phyloP scores from a whole-genome alignment of 768 basidiomycete species.

The Serendipita sp. region DNA sequence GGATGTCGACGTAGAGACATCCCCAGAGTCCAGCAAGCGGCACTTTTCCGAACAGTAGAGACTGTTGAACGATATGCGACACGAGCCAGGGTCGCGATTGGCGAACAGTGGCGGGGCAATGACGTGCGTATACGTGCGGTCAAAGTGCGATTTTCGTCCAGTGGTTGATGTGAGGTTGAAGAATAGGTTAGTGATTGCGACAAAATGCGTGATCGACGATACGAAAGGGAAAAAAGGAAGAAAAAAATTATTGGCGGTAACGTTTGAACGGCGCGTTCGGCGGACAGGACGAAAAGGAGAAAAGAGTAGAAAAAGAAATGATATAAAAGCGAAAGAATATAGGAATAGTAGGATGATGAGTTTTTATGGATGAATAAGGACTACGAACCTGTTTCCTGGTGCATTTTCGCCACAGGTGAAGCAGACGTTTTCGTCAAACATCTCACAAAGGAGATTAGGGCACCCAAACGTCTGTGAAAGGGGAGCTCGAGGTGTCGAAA shows the following conservation, averaged over 20 bases:
- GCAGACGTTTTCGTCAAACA: conserved; percentile 64
- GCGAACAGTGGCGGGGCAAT: background rate
- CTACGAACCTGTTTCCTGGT: conserved; percentile 38
- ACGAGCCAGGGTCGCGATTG: background rate
- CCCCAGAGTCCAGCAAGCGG: background rate
- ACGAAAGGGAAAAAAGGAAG: background rate
- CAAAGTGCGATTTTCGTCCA: too few species aligned
- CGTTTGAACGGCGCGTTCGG: background rate
- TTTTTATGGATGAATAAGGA: background rate
- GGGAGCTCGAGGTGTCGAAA: background rate
- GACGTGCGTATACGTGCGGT: background rate
- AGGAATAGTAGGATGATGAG: background rate
- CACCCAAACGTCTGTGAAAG: background rate
- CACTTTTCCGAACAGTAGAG: background rate
- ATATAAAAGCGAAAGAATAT: background rate
- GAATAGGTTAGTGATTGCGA: background rate
- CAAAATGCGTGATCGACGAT: background rate
- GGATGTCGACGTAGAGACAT: background rate
- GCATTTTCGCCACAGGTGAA: conserved; percentile 54
- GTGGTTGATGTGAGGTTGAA: too few species aligned
- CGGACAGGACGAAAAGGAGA: background rate
- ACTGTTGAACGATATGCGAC: background rate
- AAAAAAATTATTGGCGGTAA: background rate
- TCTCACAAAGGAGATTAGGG: conserved; percentile 15
- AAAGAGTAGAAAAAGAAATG: background rate